Percentiles rank a stretch among this genome's conserved stretches.
Evolutionary conservation across 2,329 filamentous ascomycete species (phyloP).

Genomic region (Aspergillus sojae): DNA sequence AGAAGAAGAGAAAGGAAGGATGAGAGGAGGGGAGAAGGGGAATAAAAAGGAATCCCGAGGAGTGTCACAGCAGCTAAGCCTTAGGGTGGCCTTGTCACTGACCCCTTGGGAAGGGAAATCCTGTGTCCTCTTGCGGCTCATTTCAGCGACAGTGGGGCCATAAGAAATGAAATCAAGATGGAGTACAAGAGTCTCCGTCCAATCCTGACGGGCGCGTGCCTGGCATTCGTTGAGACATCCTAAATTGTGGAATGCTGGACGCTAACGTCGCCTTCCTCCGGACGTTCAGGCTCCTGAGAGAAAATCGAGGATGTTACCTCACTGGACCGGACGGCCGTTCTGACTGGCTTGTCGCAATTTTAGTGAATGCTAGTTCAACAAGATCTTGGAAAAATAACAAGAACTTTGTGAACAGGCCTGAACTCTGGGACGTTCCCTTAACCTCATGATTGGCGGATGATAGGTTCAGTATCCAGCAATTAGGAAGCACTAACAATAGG

Average conservation of each 20-base stretch:
- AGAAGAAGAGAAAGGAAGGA: slow-evolving; percentile 16
- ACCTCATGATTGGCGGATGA: not conserved
- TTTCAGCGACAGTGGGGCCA: slow-evolving; percentile 8
- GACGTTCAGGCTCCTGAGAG: not conserved
- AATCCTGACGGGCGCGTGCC: not conserved
- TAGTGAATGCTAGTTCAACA: slow-evolving; percentile 4
- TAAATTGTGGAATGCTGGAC: slow-evolving; percentile 5
- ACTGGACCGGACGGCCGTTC: not conserved
- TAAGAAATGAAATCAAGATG: not conserved
- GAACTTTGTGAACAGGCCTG: slow-evolving; percentile 2
- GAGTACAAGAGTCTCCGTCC: not conserved
- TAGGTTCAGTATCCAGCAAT: slow-evolving; percentile 2
- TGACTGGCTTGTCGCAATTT: slow-evolving; percentile 2
- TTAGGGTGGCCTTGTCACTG: not conserved
- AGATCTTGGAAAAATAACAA: slow-evolving; percentile 4
- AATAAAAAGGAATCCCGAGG: not conserved
- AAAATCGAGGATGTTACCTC: slow-evolving; percentile 4
- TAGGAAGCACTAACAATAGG: not conserved
- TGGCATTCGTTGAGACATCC: slow-evolving; percentile 3
- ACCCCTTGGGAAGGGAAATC: slow-evolving; percentile 9
- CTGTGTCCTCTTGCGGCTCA: slow-evolving; percentile 12
- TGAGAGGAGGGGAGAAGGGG: slow-evolving; percentile 5
- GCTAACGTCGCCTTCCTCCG: not conserved
- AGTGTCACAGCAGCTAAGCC: slow-evolving; percentile 10
- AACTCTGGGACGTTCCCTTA: not conserved